Conservation (phyloP, 176 grass and related monocot species). For the Carex myosuroides region DNA sequence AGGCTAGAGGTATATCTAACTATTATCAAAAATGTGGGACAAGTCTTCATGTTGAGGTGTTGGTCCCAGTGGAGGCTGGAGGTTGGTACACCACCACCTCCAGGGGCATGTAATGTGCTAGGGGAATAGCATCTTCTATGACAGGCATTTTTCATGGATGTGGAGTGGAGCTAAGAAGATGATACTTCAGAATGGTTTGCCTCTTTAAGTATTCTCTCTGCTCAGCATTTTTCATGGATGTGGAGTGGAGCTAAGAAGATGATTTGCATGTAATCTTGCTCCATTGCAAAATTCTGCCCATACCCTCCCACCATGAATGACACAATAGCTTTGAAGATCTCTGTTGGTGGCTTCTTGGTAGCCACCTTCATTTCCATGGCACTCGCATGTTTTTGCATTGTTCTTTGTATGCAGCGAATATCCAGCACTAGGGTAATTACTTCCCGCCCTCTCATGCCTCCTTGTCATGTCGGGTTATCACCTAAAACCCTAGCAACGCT, state of each 20-base stretch:
- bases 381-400: slow-evolving; percentile 13
- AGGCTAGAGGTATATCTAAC: no score
- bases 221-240: neutral
- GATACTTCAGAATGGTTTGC: neutral
- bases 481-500: neutral
- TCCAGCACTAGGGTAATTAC: neutral
- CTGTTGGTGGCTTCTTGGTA: neutral
- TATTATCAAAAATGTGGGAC: no score
- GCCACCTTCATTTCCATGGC: neutral
- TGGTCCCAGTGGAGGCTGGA: no score
- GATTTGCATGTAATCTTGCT: neutral
- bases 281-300: neutral
- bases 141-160: no score
- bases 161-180: no score
- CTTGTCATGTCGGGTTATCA: neutral
- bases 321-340: neutral
- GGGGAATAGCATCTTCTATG: no score
- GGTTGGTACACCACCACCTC: no score
- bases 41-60: no score
- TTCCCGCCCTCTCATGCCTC: neutral
- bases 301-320: neutral
- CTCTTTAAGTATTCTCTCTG: neutral
- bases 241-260: neutral
- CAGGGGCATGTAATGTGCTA: no score
- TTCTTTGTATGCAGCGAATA: neutral